Conservation (phyloP, 73 alveolate species). For the Paramecium sexaurelia region DNA sequence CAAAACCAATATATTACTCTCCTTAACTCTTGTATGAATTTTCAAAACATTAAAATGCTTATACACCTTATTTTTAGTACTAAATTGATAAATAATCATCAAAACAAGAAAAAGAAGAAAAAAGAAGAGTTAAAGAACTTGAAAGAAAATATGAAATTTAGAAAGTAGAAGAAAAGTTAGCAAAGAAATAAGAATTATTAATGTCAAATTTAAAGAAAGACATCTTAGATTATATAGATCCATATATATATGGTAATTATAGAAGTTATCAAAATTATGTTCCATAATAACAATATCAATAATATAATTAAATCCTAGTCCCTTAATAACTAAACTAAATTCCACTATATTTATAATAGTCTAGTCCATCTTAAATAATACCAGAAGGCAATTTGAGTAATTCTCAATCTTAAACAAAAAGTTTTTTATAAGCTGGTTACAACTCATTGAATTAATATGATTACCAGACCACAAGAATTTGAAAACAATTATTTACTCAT, state of each 20-base stretch:
- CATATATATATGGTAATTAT: not conserved
- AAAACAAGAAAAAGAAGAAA: not conserved
- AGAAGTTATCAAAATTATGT: not conserved
- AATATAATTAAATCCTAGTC: not conserved
- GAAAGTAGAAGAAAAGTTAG: not conserved
- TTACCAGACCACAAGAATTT: not conserved
- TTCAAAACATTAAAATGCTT: not conserved
- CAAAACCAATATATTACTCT: not conserved
- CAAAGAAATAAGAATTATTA: not conserved
- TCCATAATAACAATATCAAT: not conserved
- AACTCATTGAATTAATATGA: not conserved
- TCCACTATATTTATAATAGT: not conserved
- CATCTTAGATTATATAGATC: conserved; percentile 5
- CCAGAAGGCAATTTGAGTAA: not conserved
- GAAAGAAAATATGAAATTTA: not conserved
- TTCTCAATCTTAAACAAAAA: not conserved
- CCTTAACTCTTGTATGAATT: not conserved
- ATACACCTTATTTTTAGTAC: not conserved
- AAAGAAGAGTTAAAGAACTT: not conserved
- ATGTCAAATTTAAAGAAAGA: not conserved
- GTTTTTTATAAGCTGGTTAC: not conserved
- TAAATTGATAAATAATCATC: not conserved
- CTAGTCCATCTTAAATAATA: not conserved
- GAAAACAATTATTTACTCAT: not conserved
- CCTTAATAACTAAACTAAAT: not conserved